Base-by-base conservation (phyloP, 768 basidiomycete species). In the Auriscalpium orientale region DNA sequence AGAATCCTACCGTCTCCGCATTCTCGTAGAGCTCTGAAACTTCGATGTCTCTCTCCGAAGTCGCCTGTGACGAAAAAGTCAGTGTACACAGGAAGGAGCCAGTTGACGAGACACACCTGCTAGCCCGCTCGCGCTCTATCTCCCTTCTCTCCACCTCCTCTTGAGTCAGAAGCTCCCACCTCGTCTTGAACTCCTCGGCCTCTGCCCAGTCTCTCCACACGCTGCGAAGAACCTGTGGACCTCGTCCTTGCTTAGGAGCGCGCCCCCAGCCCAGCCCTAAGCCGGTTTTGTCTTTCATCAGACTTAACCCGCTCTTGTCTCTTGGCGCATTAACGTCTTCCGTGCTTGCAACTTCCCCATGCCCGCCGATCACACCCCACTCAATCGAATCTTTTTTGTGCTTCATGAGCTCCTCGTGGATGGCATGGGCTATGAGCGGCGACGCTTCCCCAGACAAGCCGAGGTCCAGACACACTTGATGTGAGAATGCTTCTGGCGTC, bases 171-270 rank as follows among this genome's bases (percentile, higher is more conserved):
- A 90, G 85, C 70, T 97, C 86, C 68, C 97, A 87, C 51, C 84
- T 77, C 40, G 97, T 98, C 60, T 82, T 79, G 69, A 91, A 97
- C 68, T 95, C 91, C 66, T 90, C 90, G 37, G 88, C 83, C 67
- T 97, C 95, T 36, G 78, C 79, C 93, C 94, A 98, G 67, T 98
- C 95, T 46, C 94, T 74, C 95, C 95, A 98, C 3, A 95, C 88
- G 56, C 94, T 89, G 69, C 82, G 81, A 49, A 98, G 71, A 34
- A 79, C 74, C 70, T 89, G 91, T 8, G 92, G 89, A 2, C 92
- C 95, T 33, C 85, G 73, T 16, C 86, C 88, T 56, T 87, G 87
- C 60, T 79, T 84, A n/a, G 84, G 85, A 21, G 82, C 81, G n/a
- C 84, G 77, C 7, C 84, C 86, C 80, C 85, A 87, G 9, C 81